Evolutionary conservation across 1,139 yeast genomes (phyloP), one percentile per base, ranked within the genome.

Genomic region (Geotrichum phurueaensis): DNA sequence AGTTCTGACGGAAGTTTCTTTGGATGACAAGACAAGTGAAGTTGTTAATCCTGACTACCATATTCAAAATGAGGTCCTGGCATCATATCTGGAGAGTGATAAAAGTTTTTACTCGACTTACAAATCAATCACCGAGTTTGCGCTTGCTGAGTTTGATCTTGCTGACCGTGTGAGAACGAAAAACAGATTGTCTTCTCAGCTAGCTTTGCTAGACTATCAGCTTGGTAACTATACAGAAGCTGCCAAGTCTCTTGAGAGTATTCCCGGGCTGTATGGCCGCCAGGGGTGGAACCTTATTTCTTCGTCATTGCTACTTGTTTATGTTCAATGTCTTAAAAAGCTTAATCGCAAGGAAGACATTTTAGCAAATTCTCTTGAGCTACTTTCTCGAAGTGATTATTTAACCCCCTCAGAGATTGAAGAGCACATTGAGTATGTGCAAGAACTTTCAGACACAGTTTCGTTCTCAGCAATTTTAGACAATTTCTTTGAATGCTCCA

Each of bases 161-260:
- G 79, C 85, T 45, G 78, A 75, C 18, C 74, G 87, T 63, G 80
- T 84, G 12, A 80, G 92, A 65, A 80, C 91, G 0, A 84, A 88
- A 10, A 94, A 88, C 68, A 78, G 87, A 7, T 75, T 94, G 31
- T 85, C 94, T 3, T 83, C 89, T n/a, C 97, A 94, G 65, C 78
- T 90, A 59, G 97, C 96, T 0, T 70, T 88, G 18, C 73, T 90
- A 25, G 84, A 86, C 56, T 87, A 82, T 69, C 84, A 84, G 64
- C 75, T 77, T 55, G 75, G 80, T 1, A 80, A 87, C 54, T 87
- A 84, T 66, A 78, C 79, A 50, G 81, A 81, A 53, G 88, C 96
- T 0, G 80, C 85, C 12, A 75, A 80, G 15, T 82, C 87, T 9
- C 75, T 92, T 10, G 83, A 84, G 54, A 82, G 84, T 25, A 84